Evolutionary conservation across 495 filamentous ascomycete species (phyloP).

Genomic region (Lophiotrema nucula): DNA sequence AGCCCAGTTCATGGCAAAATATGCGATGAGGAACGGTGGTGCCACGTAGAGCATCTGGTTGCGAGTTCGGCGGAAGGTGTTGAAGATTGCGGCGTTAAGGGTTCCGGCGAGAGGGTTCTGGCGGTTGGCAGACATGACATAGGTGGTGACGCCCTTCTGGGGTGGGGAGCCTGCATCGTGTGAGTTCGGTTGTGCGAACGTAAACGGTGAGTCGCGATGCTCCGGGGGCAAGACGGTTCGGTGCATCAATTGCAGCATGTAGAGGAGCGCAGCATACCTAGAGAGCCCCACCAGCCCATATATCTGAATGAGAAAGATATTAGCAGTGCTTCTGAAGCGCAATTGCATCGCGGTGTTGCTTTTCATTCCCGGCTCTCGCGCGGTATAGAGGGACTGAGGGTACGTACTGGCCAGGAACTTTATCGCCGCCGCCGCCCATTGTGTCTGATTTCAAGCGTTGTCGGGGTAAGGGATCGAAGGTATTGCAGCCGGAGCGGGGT

Average conservation of each 20-base stretch:
- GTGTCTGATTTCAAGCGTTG: slow-evolving; percentile 20
- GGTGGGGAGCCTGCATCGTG: slow-evolving; percentile 34
- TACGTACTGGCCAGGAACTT: slow-evolving; percentile 43
- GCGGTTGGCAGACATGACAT: slow-evolving; percentile 51
- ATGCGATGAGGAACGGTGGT: slow-evolving; percentile 73
- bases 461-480: slow-evolving; percentile 4
- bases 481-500: slow-evolving; percentile 12
- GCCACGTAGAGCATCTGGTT: slow-evolving; percentile 76
- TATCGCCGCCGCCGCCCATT: slow-evolving; percentile 44
- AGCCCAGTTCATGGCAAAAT: slow-evolving; percentile 82
- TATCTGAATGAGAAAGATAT: slow-evolving; percentile 55
- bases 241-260: no score
- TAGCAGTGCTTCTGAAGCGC: slow-evolving; percentile 3
- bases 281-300: slow-evolving; percentile 78
- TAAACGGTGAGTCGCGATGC: neutral
- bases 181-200: slow-evolving; percentile 9
- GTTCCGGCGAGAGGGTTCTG: slow-evolving; percentile 57
- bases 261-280: slow-evolving; percentile 85
- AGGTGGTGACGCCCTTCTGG: slow-evolving; percentile 58
- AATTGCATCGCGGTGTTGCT: slow-evolving; percentile 9
- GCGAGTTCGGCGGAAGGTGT: slow-evolving; percentile 59
- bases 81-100: slow-evolving; percentile 57
- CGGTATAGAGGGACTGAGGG: slow-evolving; percentile 2
- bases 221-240: neutral
- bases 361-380: neutral